Base-by-base conservation (phyloP, 1,284 basidiomycete genomes). In the Heliocybe sulcata region DNA sequence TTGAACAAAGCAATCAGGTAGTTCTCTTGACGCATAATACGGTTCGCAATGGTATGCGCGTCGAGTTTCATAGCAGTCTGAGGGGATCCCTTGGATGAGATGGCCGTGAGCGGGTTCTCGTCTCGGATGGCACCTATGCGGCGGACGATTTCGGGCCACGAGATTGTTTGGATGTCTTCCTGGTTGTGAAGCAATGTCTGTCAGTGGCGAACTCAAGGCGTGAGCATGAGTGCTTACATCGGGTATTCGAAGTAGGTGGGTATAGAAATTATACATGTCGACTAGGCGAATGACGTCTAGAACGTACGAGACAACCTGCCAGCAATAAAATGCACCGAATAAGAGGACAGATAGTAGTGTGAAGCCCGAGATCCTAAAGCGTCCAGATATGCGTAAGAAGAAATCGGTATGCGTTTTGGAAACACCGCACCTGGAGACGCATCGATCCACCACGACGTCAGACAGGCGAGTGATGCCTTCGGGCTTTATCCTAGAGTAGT, bases 1-100 rank as follows among this genome's bases (percentile, higher is more conserved):
- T 98, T 98, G 73, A 99, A 98, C 14, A 99, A 72, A 0, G 96
- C 95, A 57, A 98, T 97, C 52, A 99, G 80, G 69, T 98, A 99
- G 72, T 99, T 99, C 69, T 98, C 94, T 68, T 97, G 92, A 19
- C 96, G 83, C 83, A 99, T 85, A 65, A 99, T 97, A 50, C 97
- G 89, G 67, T 95, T 96, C 3, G 94, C 94, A 54, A 96, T 83
- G 67, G 98, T 95, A 68, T 99, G 97, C 0, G 96, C 97, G 64
- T 99, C 96, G 11, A 98, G 82, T 69, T 92, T 94, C 27, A 86
- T 87, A 26, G 72, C 78, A 65, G 70, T 66, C 60, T 77, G 68
- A 55, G 77, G 64, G 50, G 76, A 65, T 57, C 75, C 71, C 64
- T 78, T 70, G 54, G 90, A 85, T 0, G 92, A 92, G n/a, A 92